Base-by-base conservation (phyloP, 169 alveolate species). In the Perkinsus chesapeaki region DNA sequence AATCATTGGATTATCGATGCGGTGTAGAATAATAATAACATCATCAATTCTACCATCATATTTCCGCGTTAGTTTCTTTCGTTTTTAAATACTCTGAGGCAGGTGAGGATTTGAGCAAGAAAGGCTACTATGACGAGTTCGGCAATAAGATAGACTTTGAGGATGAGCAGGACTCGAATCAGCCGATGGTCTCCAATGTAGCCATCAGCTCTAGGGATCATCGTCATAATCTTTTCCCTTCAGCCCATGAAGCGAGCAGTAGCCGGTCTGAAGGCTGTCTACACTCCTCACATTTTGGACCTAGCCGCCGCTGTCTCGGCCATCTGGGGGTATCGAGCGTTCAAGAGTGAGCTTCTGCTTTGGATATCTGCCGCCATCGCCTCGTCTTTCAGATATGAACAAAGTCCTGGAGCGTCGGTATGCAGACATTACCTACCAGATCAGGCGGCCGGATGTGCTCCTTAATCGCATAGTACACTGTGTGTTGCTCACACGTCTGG, bases 401-500 rank as follows among this genome's bases (percentile, higher is more conserved):
- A 93, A 92, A 37, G 92, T 91, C 16, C 94, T 93, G 12, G 91
- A 47, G 9, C 91, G 92, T 39, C 94, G 95, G 39, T 95, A 95
- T 39, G 92, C 95, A 19, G 95, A 95, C 92, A 95, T 93, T 39
- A 92, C 94, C 47, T 95, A 93, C 91, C 96, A 95, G 38, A 95
- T 95, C 39, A 92, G 96, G 39, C 94, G 96, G 73, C 96, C 96
- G 0, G 95, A 93, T 48, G 92, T 93, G 10, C 34, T 95, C 37
- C 91, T 93, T 39, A 92, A 93, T 36, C 93, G 96, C 91, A 91
- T 95, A 7, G 82, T 60, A 60, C 12, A 34, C 82, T 60, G 31
- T 34, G 60, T 16, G 82, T 20, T 7, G 7, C 3, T 60, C 82
- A 60, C 82, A n/a, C n/a, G n/a, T 60, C 31, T 34, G 27, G 12